Conservation (phyloP, 2,329 filamentous ascomycete species). For the Trichophyton rubrum region DNA sequence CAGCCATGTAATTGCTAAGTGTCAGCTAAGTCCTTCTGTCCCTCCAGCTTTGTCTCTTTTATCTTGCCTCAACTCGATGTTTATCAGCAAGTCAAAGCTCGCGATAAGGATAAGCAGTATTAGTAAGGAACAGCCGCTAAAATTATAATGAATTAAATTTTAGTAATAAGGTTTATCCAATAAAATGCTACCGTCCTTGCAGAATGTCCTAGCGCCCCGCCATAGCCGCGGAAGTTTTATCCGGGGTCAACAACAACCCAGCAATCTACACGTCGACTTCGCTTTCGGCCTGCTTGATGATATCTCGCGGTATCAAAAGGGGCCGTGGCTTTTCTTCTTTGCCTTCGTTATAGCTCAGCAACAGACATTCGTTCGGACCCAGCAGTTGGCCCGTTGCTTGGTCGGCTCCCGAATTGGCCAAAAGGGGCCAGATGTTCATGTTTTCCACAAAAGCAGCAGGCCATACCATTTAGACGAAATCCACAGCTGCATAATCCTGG, state of each 20-base stretch:
- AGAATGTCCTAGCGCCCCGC: conserved; percentile 1
- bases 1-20: conserved; percentile 18
- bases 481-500: neutral
- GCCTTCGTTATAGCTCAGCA: neutral
- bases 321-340: neutral
- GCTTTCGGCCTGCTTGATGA: neutral
- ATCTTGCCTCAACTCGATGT: neutral
- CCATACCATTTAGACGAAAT: neutral
- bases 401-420: neutral
- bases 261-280: conserved; percentile 2
- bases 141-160: neutral
- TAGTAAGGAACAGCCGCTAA: neutral
- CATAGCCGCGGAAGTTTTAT: neutral
- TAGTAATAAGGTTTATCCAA: neutral
- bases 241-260: neutral
- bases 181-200: neutral
- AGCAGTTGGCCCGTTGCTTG: neutral
- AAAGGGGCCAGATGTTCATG: neutral
- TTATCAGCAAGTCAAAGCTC: neutral
- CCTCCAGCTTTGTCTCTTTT: neutral
- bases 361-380: neutral
- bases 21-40: neutral
- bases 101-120: neutral
- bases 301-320: neutral
- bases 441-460: neutral